Evolutionary conservation across 441 rosid genomes (phyloP).

Genomic region (Brassica hybrid): DNA sequence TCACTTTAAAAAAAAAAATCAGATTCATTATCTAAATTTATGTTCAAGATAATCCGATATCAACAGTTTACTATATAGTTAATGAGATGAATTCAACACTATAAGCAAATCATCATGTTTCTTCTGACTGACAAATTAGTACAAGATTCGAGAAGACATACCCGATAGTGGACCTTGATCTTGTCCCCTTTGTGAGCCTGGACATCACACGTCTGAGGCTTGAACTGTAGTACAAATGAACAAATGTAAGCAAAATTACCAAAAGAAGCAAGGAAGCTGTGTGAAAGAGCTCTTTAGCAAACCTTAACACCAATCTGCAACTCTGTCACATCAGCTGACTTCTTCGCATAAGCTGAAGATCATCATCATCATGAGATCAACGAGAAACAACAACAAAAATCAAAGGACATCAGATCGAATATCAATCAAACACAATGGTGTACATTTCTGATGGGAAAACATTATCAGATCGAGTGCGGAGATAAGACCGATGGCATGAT

Average conservation of each 20-base stretch:
- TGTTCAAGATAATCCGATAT: neutral
- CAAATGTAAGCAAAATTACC: neutral
- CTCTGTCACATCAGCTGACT: slow-evolving; percentile 79
- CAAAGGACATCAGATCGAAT: slow-evolving; percentile 13
- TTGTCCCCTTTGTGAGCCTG: slow-evolving; percentile 94
- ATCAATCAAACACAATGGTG: neutral
- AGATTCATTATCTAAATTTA: neutral
- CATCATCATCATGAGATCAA: slow-evolving; percentile 8
- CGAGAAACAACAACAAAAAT: neutral
- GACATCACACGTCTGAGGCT: slow-evolving; percentile 73
- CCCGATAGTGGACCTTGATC: slow-evolving; percentile 88
- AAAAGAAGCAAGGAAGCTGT: neutral
- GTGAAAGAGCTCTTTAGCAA: neutral
- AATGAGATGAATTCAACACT: neutral
- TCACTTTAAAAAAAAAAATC: neutral
- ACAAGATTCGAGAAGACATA: slow-evolving; percentile 33
- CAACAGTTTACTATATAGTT: neutral
- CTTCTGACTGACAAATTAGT: neutral
- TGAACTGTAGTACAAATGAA: slow-evolving; percentile 51
- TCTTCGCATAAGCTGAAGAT: slow-evolving; percentile 66
- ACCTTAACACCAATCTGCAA: slow-evolving; percentile 97
- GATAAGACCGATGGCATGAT: neutral
- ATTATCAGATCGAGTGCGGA: neutral
- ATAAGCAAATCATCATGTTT: neutral
- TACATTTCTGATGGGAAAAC: neutral